Conservation (phyloP, 2,329 filamentous ascomycete species). For the Colletotrichum tofieldiae region DNA sequence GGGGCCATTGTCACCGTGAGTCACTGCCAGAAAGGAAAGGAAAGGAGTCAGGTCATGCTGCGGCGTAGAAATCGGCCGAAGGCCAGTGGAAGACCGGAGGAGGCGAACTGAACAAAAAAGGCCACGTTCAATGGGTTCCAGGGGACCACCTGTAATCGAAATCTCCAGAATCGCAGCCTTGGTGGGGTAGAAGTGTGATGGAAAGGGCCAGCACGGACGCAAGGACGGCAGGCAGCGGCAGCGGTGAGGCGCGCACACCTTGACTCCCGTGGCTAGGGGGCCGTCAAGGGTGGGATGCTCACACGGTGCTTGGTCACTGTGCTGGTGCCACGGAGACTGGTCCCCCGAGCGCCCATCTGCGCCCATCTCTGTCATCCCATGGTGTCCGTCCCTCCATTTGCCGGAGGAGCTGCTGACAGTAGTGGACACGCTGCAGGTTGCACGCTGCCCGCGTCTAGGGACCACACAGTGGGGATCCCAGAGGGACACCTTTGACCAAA, state of each 20-base stretch:
- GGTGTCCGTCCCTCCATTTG: neutral
- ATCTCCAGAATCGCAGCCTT: slow-evolving; percentile 42
- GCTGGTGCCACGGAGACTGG: slow-evolving; percentile 26
- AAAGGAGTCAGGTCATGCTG: neutral
- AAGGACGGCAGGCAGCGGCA: slow-evolving; percentile 31
- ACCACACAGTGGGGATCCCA: slow-evolving; percentile 45
- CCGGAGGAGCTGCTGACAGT: slow-evolving; percentile 7
- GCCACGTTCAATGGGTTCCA: slow-evolving; percentile 29
- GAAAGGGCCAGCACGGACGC: slow-evolving; percentile 11
- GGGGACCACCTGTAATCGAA: slow-evolving; percentile 33
- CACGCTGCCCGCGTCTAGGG: slow-evolving; percentile 12
- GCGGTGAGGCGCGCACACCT: slow-evolving; percentile 34
- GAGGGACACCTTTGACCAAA: slow-evolving; percentile 13
- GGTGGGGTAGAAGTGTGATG: slow-evolving; percentile 24
- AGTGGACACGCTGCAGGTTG: neutral
- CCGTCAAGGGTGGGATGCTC: neutral
- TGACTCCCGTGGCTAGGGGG: slow-evolving; percentile 34
- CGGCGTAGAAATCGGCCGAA: slow-evolving; percentile 24
- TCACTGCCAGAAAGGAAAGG: slow-evolving; percentile 5
- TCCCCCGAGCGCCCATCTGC: slow-evolving; percentile 19
- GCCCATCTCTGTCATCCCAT: slow-evolving; percentile 1
- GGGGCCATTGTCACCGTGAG: slow-evolving; percentile 11
- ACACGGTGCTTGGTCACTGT: slow-evolving; percentile 28
- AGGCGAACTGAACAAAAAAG: slow-evolving; percentile 24
- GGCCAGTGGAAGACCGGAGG: neutral